Percentiles rank a stretch among this genome's conserved stretches.
Evolutionary conservation across 345 rosid species (phyloP).

Genomic region (Tarenaya hassleriana): DNA sequence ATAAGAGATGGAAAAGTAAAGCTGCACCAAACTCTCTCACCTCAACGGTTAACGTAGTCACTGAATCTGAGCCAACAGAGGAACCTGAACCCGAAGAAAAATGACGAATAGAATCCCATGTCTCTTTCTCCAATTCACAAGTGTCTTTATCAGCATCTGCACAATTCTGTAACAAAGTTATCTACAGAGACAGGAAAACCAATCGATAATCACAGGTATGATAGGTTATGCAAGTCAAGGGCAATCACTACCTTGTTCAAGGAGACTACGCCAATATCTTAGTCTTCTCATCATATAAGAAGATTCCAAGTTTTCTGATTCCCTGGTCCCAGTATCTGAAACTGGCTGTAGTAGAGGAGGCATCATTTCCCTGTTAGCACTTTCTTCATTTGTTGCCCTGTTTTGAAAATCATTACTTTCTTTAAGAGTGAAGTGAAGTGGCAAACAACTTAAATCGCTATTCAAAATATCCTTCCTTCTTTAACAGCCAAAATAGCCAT

Average conservation of each 20-base stretch:
- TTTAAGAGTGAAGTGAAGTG: constrained; percentile 5
- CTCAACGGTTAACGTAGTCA: constrained; percentile 30
- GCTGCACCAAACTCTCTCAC: constrained; percentile 42
- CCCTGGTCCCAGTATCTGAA: constrained; percentile 34
- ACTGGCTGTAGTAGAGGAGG: constrained; percentile 37
- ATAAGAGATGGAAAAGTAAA: too few species aligned
- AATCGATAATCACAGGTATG: constrained; percentile 17
- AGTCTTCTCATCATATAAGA: constrained; percentile 34
- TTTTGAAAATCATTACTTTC: constrained; percentile 8
- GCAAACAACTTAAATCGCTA: background rate
- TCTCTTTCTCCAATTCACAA: constrained; percentile 32
- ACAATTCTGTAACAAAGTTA: constrained; percentile 46
- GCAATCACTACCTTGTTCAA: constrained; percentile 26
- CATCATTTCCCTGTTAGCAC: constrained; percentile 32
- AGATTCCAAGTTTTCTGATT: constrained; percentile 32
- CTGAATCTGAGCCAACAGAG: constrained; percentile 19
- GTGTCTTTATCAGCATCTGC: constrained; percentile 48
- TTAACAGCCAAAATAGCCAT: background rate
- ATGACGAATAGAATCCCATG: constrained; percentile 24
- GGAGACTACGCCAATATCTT: constrained; percentile 32
- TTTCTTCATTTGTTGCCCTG: constrained; percentile 43
- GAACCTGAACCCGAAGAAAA: constrained; percentile 32
- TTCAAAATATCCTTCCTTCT: too few species aligned
- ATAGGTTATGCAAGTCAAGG: constrained; percentile 22
- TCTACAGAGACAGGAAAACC: constrained; percentile 26